phyloP scores from a whole-genome alignment of 2,329 filamentous ascomycete genomes.

The Colletotrichum sublineola region DNA sequence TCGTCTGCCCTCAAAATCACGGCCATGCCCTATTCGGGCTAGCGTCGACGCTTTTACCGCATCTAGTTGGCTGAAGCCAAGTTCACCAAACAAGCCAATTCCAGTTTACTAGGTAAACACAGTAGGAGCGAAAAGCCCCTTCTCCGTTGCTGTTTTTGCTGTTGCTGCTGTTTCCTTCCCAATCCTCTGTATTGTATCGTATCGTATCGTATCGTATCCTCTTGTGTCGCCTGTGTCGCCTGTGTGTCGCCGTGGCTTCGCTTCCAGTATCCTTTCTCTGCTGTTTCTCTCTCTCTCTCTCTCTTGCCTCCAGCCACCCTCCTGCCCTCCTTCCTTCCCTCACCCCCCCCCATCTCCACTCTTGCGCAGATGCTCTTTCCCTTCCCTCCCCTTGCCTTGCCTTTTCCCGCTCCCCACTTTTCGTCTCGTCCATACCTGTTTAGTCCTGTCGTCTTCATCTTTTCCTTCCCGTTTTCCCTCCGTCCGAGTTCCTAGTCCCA shows the following conservation, averaged over 20 bases:
- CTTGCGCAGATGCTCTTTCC: not conserved
- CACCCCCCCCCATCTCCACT: conserved; percentile 9
- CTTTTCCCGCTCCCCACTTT: conserved; percentile 14
- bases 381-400: conserved; percentile 17
- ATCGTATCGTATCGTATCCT: no score
- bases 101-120: not conserved
- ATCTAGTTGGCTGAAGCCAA: conserved; percentile 7
- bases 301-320: not conserved
- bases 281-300: not conserved
- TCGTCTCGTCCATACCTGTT: conserved; percentile 6
- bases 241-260: not conserved
- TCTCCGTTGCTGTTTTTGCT: not conserved
- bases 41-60: not conserved
- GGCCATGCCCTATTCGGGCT: not conserved
- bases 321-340: not conserved
- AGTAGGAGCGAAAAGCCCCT: not conserved
- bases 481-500: not conserved
- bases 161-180: not conserved
- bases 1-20: not conserved
- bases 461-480: conserved; percentile 15
- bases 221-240: not conserved
- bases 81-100: conserved; percentile 1
- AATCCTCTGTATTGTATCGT: no score
- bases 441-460: conserved; percentile 11
- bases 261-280: not conserved